Evolutionary conservation across 345 rosid genomes (phyloP), one percentile per base, ranked within the genome.

Genomic region (Aquilaria sinensis): DNA sequence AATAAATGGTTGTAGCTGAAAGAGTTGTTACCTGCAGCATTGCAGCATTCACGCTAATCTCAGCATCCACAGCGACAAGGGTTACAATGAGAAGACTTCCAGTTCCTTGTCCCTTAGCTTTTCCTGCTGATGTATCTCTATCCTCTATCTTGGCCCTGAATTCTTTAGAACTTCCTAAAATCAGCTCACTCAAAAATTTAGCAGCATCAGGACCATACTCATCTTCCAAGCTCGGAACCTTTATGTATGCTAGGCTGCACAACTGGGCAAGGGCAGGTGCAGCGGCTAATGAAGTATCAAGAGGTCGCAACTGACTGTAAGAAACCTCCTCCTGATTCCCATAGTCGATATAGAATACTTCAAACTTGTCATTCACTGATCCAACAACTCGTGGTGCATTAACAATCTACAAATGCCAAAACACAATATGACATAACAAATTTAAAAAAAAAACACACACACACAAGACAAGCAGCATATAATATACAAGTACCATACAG

Each of bases 41-140:
- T 47, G 89, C 83, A 9, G 96, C 93, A 70, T 95, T 95, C 67
- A 95, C 67, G 65, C 96, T 89, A 41, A 82, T 74, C 62, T 95
- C 99, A 16, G 91, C 80, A 46, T 89, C 92, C 10, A 78, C 83
- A 29, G 89, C 86, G 10, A 80, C 77, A 43, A 95, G 85, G 11
- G 99, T 91, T 4, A 89, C 96, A 29, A 66, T 62, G 3, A 87
- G 80, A 59, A 83, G 66, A 1, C 90, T 77, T 43, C 99, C 97
- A 55, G 97, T 89, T 62, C 97, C 97, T 77, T 95, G 97, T 47
- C 97, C 97, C 73, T 91, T 95, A 53, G 77, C 79, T 83, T 89
- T 95, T 52, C 97, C 98, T 30, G 90, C 96, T 15, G 96, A 85
- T 43, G 84, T 58, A 74, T 95, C 99, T 72, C 82, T 81, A 51